These are phyloP conservation scores for Backusella parvicylindrica DNA, from an alignment of 192 early-diverging fungal genomes.

Conservation along the genomic window DNA sequence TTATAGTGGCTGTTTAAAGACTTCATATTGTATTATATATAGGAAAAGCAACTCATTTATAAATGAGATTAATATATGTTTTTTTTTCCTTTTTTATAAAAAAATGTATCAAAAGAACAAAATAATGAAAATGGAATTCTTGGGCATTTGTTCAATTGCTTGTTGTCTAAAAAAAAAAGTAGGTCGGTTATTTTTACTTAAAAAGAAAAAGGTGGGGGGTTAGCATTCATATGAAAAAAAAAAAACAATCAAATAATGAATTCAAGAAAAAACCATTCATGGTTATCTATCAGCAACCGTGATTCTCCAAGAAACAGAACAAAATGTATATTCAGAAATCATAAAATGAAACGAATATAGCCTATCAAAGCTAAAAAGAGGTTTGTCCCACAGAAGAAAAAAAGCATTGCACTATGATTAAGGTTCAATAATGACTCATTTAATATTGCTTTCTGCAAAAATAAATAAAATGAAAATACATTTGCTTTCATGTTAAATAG, in stretches of 20 bases:
- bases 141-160: neutral
- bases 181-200: neutral
- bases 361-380: neutral
- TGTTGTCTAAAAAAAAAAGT: neutral
- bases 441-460: neutral
- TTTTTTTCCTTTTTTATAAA: neutral
- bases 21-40: neutral
- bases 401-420: neutral
- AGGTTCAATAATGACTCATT: too few relatives aligned
- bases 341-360: neutral
- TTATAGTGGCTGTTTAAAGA: too few relatives aligned
- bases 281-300: neutral
- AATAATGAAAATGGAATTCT: neutral
- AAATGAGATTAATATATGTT: neutral
- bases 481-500: neutral
- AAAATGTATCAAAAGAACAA: neutral
- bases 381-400: neutral
- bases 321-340: neutral
- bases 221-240: neutral
- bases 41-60: neutral
- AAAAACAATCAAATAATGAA: neutral
- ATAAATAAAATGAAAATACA: neutral
- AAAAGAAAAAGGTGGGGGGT: neutral
- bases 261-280: too few relatives aligned
- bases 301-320: neutral